Base-by-base conservation (phyloP, 768 basidiomycete species). In the Tephrocybe sp. region DNA sequence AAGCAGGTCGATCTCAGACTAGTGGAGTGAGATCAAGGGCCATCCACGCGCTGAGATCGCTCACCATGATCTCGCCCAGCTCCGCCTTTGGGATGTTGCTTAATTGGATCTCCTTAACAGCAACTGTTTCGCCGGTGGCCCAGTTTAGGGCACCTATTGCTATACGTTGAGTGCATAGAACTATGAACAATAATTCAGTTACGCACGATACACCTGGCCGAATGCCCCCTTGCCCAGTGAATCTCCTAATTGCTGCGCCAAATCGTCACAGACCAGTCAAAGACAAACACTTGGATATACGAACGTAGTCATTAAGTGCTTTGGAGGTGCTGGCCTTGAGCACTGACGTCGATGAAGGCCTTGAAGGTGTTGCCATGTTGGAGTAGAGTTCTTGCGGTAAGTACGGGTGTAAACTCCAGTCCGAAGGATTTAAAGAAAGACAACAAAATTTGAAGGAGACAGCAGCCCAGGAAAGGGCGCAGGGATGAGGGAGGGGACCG, bases 61-160 rank as follows among this genome's bases (percentile, higher is more conserved):
- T 60, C 62, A 93, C 94, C 96, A 98, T 98, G 64, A 99, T 98
- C 71, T 98, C 95, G 16, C 89, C 87, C 34, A 99, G 80, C 65
- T 98, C 94, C 49, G 84, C 82, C 66, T 92, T 91, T 3, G 95
- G 90, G 52, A 99, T 95, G 67, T 92, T 94, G 67, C 85, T 87
- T 54, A 99, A 72, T 65, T 92, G 89, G 59, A 99, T 96, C 69
- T 98, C 95, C 77, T 99, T 99, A 63, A 99, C 89, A 2, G 97
- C 97, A 36, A 98, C 96, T 2, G 96, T 97, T 73, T 98, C 97
- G 20, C 97, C 97, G 20, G 93, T 98, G 13, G 90, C 88, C 87
- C 92, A 94, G 62, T 96, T 95, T 63, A 96, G 72, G 42, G 89
- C 90, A 58, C 90, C 90, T 92, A 57, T 32, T 41, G 38, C 49